Evolutionary conservation across 257 asterid genomes (phyloP).

Genomic region (Solanum corneliomulleri): DNA sequence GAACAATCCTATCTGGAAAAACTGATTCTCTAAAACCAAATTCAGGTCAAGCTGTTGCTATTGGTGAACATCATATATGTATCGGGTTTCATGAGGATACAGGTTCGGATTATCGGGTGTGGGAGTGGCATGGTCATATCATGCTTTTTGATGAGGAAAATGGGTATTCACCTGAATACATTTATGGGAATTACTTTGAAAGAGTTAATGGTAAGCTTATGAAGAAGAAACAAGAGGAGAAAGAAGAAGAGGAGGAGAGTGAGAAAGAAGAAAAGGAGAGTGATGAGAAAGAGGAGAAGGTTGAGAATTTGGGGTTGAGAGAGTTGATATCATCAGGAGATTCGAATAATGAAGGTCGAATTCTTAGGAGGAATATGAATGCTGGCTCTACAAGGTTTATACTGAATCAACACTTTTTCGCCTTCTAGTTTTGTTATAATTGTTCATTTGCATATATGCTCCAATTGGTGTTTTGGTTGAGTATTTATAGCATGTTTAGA

Average conservation of each 20-base stretch:
- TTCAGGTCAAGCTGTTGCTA: conserved; percentile 76
- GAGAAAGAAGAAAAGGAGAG: conserved; percentile 17
- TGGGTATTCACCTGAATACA: conserved; percentile 83
- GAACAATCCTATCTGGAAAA: conserved; percentile 48
- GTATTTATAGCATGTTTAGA: background rate
- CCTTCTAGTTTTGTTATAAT: background rate
- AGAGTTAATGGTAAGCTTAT: conserved; percentile 28
- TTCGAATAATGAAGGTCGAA: conserved; percentile 27
- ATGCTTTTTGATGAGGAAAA: conserved; percentile 88
- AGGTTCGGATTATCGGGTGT: conserved; percentile 72
- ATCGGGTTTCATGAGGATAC: conserved; percentile 78
- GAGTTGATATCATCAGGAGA: conserved; percentile 65
- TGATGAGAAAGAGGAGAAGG: conserved; percentile 24
- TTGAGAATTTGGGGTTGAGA: conserved; percentile 56
- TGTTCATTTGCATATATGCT: background rate
- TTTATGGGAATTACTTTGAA: conserved; percentile 90
- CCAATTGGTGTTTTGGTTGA: background rate
- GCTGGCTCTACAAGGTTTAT: conserved; percentile 56
- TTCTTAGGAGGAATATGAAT: conserved; percentile 63
- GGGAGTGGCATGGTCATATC: conserved; percentile 99
- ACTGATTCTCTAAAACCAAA: conserved; percentile 67
- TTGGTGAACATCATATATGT: conserved; percentile 89
- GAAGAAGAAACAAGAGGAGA: conserved; percentile 8
- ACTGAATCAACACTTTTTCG: background rate
- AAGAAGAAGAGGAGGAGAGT: conserved; percentile 1